A percentile compares a stretch with the other conserved stretches of the same genome.
These are phyloP conservation scores for Pelargonium australe DNA, from an alignment of 441 rosid genomes.

Conservation along the genomic window DNA sequence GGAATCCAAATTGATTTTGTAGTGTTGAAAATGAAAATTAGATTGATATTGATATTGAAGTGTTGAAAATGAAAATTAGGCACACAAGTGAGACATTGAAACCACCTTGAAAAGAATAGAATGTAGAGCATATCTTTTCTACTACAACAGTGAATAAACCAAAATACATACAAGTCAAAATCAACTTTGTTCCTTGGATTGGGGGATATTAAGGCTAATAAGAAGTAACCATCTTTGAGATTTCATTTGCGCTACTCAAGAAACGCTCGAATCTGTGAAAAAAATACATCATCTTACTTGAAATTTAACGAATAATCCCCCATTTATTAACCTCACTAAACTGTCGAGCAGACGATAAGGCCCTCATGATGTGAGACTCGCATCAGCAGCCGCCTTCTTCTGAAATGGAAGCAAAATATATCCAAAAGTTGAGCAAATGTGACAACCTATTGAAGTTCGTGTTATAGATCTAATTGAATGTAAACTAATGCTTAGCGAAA, in stretches of 20 bases:
- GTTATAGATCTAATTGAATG: not conserved
- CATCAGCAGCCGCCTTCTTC: not conserved
- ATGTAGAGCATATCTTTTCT: too few species aligned
- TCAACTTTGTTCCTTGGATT: not conserved
- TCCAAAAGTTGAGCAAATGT: not conserved
- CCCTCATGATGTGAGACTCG: slow-evolving; percentile 1
- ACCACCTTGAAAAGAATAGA: too few species aligned
- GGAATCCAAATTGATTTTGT: too few species aligned
- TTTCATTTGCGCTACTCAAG: not conserved
- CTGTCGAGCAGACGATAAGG: not conserved
- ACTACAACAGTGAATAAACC: too few species aligned
- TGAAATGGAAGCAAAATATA: not conserved
- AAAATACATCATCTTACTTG: not conserved
- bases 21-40: too few species aligned
- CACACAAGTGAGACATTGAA: too few species aligned
- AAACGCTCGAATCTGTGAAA: not conserved
- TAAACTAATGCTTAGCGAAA: too few species aligned
- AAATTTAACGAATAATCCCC: not conserved
- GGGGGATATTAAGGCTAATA: not conserved
- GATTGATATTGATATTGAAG: too few species aligned
- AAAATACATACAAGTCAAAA: too few species aligned
- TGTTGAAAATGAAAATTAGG: too few species aligned
- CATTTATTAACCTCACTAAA: not conserved
- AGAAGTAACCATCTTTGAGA: too few species aligned
- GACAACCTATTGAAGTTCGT: not conserved